These are phyloP conservation scores for Baeospora myosura DNA, from an alignment of 1,284 basidiomycete genomes.

Conservation along the genomic window DNA sequence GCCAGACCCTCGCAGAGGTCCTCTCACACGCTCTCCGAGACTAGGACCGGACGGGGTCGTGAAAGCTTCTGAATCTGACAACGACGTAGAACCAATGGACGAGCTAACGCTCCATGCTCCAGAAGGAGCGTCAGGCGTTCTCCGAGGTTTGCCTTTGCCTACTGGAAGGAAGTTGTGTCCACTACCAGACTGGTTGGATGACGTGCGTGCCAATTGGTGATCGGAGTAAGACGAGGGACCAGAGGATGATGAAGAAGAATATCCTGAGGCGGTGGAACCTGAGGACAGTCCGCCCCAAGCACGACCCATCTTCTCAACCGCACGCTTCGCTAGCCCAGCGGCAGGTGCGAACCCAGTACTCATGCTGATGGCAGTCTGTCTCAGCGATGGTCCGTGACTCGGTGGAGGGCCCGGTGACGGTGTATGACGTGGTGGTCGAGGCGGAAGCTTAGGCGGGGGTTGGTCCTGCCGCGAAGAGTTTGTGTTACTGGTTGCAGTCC, in stretches of 20 bases:
- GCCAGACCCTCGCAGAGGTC: constrained; percentile 36
- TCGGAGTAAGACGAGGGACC: constrained; percentile 22
- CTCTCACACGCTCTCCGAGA: constrained; percentile 50
- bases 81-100: constrained; percentile 37
- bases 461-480: constrained; percentile 10
- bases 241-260: constrained; percentile 32
- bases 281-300: constrained; percentile 49
- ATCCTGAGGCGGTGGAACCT: constrained; percentile 31
- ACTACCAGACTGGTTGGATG: constrained; percentile 29
- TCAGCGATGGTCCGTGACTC: constrained; percentile 22
- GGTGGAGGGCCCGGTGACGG: constrained; percentile 19
- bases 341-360: constrained; percentile 58
- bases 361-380: constrained; percentile 66
- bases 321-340: constrained; percentile 65
- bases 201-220: constrained; percentile 25
- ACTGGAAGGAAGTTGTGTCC: constrained; percentile 2
- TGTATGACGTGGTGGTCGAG: constrained; percentile 22
- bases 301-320: constrained; percentile 67
- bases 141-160: constrained; percentile 31
- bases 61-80: constrained; percentile 47
- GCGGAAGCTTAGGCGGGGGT: constrained; percentile 13
- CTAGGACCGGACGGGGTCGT: constrained; percentile 35
- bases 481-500: constrained; percentile 29
- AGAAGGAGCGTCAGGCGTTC: constrained; percentile 53
- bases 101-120: constrained; percentile 50